Base-by-base conservation (phyloP, 345 rosid genomes). In the Hypericum perforatum region DNA sequence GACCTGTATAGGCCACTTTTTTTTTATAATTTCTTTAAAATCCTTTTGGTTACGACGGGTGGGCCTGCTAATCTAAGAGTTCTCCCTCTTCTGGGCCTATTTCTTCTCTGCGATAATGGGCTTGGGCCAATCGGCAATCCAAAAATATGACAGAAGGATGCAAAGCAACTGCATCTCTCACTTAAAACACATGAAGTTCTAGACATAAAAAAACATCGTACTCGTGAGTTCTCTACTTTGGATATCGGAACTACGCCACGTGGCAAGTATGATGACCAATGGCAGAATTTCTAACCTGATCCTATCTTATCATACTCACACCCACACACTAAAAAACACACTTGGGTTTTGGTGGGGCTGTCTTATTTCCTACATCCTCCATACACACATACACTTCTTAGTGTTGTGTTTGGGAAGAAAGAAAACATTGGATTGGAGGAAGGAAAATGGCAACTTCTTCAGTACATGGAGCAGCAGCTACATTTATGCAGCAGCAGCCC, bases 391-490 rank as follows among this genome's bases (percentile, higher is more conserved):
- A 29, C 32, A 22, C 32, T 22, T n/a, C 37, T 5, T 8, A 22
- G 11, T 9, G 14, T 9, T 32, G 1, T 1, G n/a, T 15, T 11
- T 0, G 29, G 5, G 11, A 22, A 7, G 47, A 29, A 38, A 5
- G 0, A 6, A 5, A 13, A 2, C 32, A 22, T 22, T 22, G 32
- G n/a, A 22, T 22, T 22, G 32, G 32, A 22, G 32, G 32, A 22
- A 22, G 32, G 2, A 22, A 22, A 22, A 65, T 54, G 37, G 87
- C 85, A 96, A 89, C 98, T 15, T 77, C 96, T 65, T 79, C 98
- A 32, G 70, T 87, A 16, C 98, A 91, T 69, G n/a, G n/a, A n/a
- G 84, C 95, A 51, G 88, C 95, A 45, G 92, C 92, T 37, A 85
- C 98, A 7, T 64, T 85, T 9, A 76, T 79, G 77, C 98, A 22